phyloP scores from a whole-genome alignment of 2,329 filamentous ascomycete genomes.

The Colletotrichum orbiculare region DNA sequence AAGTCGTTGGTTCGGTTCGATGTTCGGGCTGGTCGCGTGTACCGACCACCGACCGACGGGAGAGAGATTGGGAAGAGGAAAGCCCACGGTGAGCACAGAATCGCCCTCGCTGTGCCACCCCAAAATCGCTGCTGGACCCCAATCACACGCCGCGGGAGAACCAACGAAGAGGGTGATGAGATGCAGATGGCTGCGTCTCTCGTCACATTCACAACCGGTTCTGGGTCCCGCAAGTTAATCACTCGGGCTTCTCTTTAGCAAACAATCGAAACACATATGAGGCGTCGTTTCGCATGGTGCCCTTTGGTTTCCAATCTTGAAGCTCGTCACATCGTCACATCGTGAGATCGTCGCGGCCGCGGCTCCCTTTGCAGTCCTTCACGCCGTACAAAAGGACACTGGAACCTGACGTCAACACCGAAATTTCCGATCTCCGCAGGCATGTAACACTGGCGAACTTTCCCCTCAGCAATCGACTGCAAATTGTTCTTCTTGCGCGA shows the following conservation, averaged over 20 bases:
- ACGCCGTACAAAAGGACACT: conserved; percentile 1
- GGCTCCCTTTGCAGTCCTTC: not conserved
- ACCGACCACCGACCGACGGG: not conserved
- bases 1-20: conserved; percentile 10
- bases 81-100: not conserved
- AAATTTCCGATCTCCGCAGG: not conserved
- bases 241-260: conserved; percentile 9
- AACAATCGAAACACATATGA: conserved; percentile 34
- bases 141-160: conserved; percentile 24
- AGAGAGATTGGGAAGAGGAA: not conserved
- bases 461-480: conserved; percentile 15
- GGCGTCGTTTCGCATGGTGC: conserved; percentile 20
- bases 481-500: conserved; percentile 1
- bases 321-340: conserved; percentile 28
- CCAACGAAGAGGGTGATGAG: conserved; percentile 24
- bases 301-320: not conserved
- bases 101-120: conserved; percentile 25
- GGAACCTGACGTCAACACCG: not conserved
- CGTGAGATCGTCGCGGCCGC: not conserved
- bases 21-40: conserved; percentile 5
- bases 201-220: conserved; percentile 27
- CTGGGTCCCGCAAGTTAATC: not conserved
- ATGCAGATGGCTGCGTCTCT: conserved; percentile 26
- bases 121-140: conserved; percentile 18
- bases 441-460: conserved; percentile 24